Percentiles rank a stretch among this genome's conserved stretches.
These are phyloP conservation scores for Ogataea kodamae DNA, from an alignment of 805 yeast species.

Conservation along the genomic window DNA sequence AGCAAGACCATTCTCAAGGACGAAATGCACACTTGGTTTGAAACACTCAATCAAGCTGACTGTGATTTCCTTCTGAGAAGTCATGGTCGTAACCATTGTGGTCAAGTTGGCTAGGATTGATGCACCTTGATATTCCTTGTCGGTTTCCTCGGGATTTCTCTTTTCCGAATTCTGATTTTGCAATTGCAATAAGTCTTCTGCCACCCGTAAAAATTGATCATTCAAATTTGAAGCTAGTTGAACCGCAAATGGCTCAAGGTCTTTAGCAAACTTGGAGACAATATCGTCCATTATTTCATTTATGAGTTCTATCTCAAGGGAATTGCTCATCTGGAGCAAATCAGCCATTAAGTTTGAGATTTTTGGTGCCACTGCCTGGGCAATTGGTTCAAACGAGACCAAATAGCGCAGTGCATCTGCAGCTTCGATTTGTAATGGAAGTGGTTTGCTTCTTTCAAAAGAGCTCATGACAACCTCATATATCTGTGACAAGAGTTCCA, in stretches of 20 bases:
- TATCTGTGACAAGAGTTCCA: constrained; percentile 33
- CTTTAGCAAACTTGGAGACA: constrained; percentile 80
- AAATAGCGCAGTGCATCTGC: constrained; percentile 48
- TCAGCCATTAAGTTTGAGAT: constrained; percentile 77
- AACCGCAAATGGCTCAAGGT: constrained; percentile 87
- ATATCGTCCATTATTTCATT: constrained; percentile 91
- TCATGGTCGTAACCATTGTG: constrained; percentile 78
- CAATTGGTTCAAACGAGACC: constrained; percentile 42
- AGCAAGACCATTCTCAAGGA: constrained; percentile 60
- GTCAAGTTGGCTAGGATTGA: constrained; percentile 80
- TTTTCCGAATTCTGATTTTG: constrained; percentile 34
- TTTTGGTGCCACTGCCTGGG: constrained; percentile 54
- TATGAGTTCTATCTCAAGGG: constrained; percentile 78
- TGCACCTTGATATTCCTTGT: constrained; percentile 76
- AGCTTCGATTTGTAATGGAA: constrained; percentile 49
- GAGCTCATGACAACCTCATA: constrained; percentile 34
- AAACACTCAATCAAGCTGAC: constrained; percentile 61
- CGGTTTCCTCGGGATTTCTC: constrained; percentile 38
- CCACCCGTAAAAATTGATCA: constrained; percentile 69
- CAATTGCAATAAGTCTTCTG: constrained; percentile 54
- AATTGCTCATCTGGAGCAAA: constrained; percentile 64
- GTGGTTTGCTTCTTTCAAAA: constrained; percentile 37
- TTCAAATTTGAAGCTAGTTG: constrained; percentile 60
- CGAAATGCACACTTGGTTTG: constrained; percentile 64
- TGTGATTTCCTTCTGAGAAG: constrained; percentile 66